Evolutionary conservation across 2,329 filamentous ascomycete species (phyloP).

Genomic region (Knufia fluminis): DNA sequence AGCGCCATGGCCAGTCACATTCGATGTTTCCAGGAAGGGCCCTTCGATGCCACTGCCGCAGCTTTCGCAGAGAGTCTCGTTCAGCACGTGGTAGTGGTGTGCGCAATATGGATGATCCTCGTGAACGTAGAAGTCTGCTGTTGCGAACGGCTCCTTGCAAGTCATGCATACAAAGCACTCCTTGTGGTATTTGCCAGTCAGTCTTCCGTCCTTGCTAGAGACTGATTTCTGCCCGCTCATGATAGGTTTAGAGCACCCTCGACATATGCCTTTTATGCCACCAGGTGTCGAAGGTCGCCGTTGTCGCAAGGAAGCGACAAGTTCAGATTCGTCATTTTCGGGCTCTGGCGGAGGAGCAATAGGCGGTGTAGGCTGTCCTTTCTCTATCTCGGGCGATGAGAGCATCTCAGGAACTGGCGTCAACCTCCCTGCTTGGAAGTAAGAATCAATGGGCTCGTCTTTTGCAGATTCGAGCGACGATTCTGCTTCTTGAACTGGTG

Average conservation of each 20-base stretch:
- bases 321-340: background rate
- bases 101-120: slow-evolving; percentile 83
- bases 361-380: background rate
- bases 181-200: slow-evolving; percentile 92
- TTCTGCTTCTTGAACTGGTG: slow-evolving; percentile 24
- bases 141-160: slow-evolving; percentile 71
- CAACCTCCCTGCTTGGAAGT: background rate
- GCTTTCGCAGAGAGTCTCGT: slow-evolving; percentile 70
- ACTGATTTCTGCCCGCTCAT: slow-evolving; percentile 68
- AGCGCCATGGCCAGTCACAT: slow-evolving; percentile 27
- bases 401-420: background rate
- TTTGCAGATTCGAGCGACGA: background rate
- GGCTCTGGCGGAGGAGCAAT: background rate
- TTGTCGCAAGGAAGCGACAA: slow-evolving; percentile 27
- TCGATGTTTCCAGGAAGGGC: slow-evolving; percentile 77
- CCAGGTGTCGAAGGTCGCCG: slow-evolving; percentile 33
- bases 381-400: background rate
- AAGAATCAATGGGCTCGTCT: slow-evolving; percentile 2
- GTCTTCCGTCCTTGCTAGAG: slow-evolving; percentile 80
- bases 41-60: slow-evolving; percentile 87
- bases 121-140: slow-evolving; percentile 85
- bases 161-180: slow-evolving; percentile 86
- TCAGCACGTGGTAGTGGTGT: slow-evolving; percentile 83
- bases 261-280: slow-evolving; percentile 63
- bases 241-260: slow-evolving; percentile 69